Evolutionary conservation across 1,284 basidiomycete species (phyloP).

Genomic region (Ceratobasidium sp.): DNA sequence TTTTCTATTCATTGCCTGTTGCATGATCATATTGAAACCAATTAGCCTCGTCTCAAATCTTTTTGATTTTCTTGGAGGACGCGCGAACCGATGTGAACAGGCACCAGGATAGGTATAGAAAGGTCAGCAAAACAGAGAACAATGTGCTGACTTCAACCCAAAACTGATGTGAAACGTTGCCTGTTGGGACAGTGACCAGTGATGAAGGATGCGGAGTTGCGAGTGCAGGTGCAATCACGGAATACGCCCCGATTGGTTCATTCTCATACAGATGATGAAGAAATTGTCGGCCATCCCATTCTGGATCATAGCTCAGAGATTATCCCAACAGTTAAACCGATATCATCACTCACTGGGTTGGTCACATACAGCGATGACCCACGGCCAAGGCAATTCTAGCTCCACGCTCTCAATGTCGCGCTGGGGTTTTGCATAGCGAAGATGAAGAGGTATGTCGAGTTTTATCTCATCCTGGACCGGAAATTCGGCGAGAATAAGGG

Average conservation of each 20-base stretch:
- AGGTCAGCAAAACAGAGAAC: slow-evolving; percentile 21
- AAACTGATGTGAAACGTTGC: slow-evolving; percentile 35
- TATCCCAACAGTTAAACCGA: background rate
- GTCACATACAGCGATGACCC: slow-evolving; percentile 37
- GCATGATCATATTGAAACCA: slow-evolving; percentile 29
- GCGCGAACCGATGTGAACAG: slow-evolving; percentile 20
- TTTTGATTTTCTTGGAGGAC: slow-evolving; percentile 9
- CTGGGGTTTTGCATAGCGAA: slow-evolving; percentile 41
- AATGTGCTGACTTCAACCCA: slow-evolving; percentile 36
- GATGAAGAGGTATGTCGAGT: slow-evolving; percentile 41
- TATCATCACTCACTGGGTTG: background rate
- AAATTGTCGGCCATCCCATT: background rate
- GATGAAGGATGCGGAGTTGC: slow-evolving; percentile 7
- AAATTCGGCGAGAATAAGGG: slow-evolving; percentile 33
- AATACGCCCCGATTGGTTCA: background rate
- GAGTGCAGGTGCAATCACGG: background rate
- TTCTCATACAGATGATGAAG: background rate
- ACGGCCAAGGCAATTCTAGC: slow-evolving; percentile 40
- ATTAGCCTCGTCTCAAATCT: slow-evolving; percentile 13
- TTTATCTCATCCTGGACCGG: background rate
- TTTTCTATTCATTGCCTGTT: slow-evolving; percentile 20
- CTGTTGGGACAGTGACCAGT: slow-evolving; percentile 33
- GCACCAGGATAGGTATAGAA: slow-evolving; percentile 35
- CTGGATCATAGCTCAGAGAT: slow-evolving; percentile 16
- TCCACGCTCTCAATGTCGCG: slow-evolving; percentile 15